Conservation (phyloP, 768 basidiomycete genomes). For the Kwoniella sp. region DNA sequence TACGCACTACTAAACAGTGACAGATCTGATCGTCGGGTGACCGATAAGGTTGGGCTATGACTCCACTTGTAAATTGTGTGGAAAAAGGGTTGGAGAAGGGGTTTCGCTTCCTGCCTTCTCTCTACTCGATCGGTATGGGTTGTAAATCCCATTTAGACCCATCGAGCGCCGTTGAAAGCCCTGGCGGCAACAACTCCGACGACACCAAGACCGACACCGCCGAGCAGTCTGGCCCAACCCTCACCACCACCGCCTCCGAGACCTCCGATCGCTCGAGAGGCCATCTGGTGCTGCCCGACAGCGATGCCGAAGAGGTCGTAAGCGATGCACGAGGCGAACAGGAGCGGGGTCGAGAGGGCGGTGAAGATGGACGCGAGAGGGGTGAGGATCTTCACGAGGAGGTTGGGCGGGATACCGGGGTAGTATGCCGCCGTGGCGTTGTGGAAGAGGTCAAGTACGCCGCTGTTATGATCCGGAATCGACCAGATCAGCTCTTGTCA, state of each 20-base stretch:
- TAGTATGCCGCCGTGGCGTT: constrained; percentile 48
- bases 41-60: no score
- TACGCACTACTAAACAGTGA: no score
- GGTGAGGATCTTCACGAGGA: constrained; percentile 36
- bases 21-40: no score
- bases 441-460: constrained; percentile 50
- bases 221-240: constrained; percentile 46
- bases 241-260: constrained; percentile 49
- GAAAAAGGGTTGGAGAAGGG: no score
- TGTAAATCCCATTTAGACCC: constrained; percentile 38
- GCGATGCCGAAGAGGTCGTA: constrained; percentile 47
- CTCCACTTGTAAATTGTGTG: no score
- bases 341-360: constrained; percentile 39
- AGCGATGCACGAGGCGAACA: constrained; percentile 42
- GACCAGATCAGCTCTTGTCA: not conserved
- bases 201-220: constrained; percentile 31
- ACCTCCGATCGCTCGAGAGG: constrained; percentile 32
- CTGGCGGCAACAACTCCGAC: constrained; percentile 41
- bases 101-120: no score
- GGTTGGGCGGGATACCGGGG: constrained; percentile 42
- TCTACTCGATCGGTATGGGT: no score
- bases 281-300: constrained; percentile 47
- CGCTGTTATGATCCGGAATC: constrained; percentile 11
- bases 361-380: constrained; percentile 39
- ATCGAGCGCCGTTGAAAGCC: constrained; percentile 33